Evolutionary conservation across 345 rosid genomes (phyloP).

Genomic region (Atalantia buxifolia): DNA sequence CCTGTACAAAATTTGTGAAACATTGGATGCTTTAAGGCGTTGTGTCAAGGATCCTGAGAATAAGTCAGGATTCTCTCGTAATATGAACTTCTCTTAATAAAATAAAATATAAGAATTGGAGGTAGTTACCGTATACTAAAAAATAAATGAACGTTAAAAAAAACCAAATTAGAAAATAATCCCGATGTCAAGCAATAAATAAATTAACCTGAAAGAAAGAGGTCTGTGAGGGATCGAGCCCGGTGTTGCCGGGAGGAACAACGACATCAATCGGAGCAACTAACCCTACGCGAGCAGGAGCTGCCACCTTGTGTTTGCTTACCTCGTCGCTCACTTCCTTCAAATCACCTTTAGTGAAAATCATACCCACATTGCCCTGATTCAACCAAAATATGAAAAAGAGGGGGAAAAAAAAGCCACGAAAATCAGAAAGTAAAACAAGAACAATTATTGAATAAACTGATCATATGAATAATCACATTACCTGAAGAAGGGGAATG

Average conservation of each 20-base stretch:
- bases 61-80: no score
- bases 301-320: constrained; percentile 96
- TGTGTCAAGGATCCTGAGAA: background rate
- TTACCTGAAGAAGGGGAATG: constrained; percentile 79
- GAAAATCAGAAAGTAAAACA: background rate
- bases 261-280: constrained; percentile 90
- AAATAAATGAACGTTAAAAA: no score
- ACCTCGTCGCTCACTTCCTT: constrained; percentile 97
- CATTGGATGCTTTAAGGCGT: background rate
- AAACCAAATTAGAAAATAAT: no score
- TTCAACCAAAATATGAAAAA: background rate
- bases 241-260: constrained; percentile 95
- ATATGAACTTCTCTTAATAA: no score
- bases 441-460: background rate
- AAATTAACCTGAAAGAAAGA: constrained; percentile 83
- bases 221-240: constrained; percentile 95
- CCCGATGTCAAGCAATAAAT: background rate
- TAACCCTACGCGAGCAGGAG: constrained; percentile 98
- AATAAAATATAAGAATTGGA: no score
- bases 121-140: no score
- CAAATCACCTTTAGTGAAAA: constrained; percentile 94
- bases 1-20: constrained; percentile 16
- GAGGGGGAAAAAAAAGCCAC: background rate
- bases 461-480: background rate
- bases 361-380: constrained; percentile 92